These are phyloP conservation scores for Russula griseocarnosa DNA, from an alignment of 768 basidiomycete species.

Conservation along the genomic window DNA sequence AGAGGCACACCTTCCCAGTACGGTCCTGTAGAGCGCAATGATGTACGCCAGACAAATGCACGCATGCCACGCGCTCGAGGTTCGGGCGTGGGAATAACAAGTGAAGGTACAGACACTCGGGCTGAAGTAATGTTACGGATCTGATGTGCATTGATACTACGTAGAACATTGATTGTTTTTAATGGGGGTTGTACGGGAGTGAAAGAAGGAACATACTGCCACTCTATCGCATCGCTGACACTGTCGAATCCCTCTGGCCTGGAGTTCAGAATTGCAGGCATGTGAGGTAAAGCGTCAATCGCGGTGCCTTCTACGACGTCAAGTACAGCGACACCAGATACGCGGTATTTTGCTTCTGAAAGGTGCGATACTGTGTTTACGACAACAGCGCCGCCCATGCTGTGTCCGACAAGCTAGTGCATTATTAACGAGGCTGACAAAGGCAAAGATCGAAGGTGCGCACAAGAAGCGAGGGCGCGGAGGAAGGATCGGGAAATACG, in stretches of 20 bases:
- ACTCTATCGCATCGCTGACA: conserved; percentile 82
- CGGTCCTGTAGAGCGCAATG: conserved; percentile 75
- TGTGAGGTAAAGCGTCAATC: conserved; percentile 86
- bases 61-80: conserved; percentile 35
- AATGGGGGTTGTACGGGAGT: neutral
- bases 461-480: conserved; percentile 74
- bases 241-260: conserved; percentile 84
- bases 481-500: conserved; percentile 60
- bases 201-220: conserved; percentile 69
- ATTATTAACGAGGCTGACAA: neutral
- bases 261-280: conserved; percentile 82
- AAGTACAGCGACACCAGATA: conserved; percentile 75
- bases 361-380: conserved; percentile 65
- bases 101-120: conserved; percentile 81
- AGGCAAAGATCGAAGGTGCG: conserved; percentile 29
- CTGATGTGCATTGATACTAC: conserved; percentile 72
- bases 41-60: conserved; percentile 75
- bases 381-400: conserved; percentile 93
- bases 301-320: conserved; percentile 95
- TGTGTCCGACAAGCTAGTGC: conserved; percentile 76
- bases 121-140: conserved; percentile 82
- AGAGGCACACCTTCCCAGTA: conserved; percentile 77
- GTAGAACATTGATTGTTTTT: neutral
- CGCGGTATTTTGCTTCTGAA: conserved; percentile 59
- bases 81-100: conserved; percentile 48